Evolutionary conservation across 805 yeast genomes (phyloP).

Genomic region (Hanseniaspora opuntiae): DNA sequence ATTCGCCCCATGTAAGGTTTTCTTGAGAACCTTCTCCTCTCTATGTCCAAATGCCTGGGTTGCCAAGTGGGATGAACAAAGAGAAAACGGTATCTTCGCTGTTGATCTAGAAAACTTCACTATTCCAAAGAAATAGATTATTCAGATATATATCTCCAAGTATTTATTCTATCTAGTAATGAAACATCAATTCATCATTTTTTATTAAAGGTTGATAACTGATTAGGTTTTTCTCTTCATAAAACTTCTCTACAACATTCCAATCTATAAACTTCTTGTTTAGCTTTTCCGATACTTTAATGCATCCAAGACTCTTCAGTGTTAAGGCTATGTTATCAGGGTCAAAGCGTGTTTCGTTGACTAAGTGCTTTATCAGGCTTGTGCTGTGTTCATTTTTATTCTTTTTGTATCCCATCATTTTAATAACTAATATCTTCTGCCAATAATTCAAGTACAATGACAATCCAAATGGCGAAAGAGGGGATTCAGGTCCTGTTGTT

Average conservation of each 20-base stretch:
- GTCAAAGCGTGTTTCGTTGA: conserved; percentile 50
- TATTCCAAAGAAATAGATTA: conserved; percentile 31
- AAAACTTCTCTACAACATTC: conserved; percentile 12
- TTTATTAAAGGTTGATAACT: conserved; percentile 15
- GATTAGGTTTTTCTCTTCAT: not conserved
- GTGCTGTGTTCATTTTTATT: conserved; percentile 24
- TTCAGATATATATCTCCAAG: not conserved
- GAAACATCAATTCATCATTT: conserved; percentile 21
- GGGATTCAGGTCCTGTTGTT: conserved; percentile 83
- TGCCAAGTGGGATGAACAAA: conserved; percentile 79
- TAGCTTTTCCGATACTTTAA: conserved; percentile 22
- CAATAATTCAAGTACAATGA: conserved; percentile 63
- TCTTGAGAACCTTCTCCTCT: conserved; percentile 79
- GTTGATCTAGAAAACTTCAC: conserved; percentile 30
- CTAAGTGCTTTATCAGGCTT: conserved; percentile 31
- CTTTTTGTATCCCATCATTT: conserved; percentile 26
- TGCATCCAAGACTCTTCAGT: conserved; percentile 40
- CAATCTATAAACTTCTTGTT: conserved; percentile 14
- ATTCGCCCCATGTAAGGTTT: conserved; percentile 92
- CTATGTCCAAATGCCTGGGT: conserved; percentile 78
- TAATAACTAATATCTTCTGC: conserved; percentile 41
- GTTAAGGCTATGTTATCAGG: conserved; percentile 48
- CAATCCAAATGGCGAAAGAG: conserved; percentile 71
- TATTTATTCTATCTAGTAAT: conserved; percentile 13
- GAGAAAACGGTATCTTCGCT: conserved; percentile 48